Percentiles rank a stretch among this genome's conserved stretches.
Conservation (phyloP, 208 protist genomes). For the Vickermania spadyakhi region DNA sequence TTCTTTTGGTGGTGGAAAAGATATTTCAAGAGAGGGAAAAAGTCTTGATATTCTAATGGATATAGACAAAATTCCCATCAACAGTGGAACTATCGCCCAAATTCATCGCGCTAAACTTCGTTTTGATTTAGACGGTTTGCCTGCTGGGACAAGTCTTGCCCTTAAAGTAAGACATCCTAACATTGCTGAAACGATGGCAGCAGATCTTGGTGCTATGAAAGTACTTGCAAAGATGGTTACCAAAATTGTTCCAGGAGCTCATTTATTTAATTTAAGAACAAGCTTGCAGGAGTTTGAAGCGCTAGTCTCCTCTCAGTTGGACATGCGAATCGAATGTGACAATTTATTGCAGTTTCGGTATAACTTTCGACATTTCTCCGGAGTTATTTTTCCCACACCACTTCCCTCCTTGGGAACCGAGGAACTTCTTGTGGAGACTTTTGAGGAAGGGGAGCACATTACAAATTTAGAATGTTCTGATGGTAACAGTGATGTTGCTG, state of each 20-base stretch:
- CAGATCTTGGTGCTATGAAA: constrained; percentile 69
- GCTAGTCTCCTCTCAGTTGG: constrained; percentile 77
- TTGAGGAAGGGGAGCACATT: constrained; percentile 73
- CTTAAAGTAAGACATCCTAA: constrained; percentile 89
- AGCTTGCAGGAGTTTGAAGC: constrained; percentile 69
- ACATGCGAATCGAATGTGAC: constrained; percentile 75
- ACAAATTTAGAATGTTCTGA: constrained; percentile 30
- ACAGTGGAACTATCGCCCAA: constrained; percentile 90
- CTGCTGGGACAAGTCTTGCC: constrained; percentile 72
- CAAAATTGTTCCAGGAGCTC: constrained; percentile 37
- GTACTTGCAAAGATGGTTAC: constrained; percentile 36
- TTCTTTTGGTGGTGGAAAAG: constrained; percentile 2
- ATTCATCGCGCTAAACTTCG: constrained; percentile 76
- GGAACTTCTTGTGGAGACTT: constrained; percentile 84
- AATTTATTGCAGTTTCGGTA: constrained; percentile 79
- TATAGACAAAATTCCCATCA: constrained; percentile 76
- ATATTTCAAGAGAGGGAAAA: constrained; percentile 15
- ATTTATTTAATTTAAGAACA: constrained; percentile 56
- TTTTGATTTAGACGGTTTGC: constrained; percentile 60
- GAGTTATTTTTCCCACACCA: constrained; percentile 79
- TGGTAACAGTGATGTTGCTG: constrained; percentile 54
- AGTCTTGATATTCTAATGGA: constrained; percentile 54
- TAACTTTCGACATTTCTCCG: constrained; percentile 66
- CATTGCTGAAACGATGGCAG: constrained; percentile 52
- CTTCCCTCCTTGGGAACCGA: constrained; percentile 42